Base-by-base conservation (phyloP, 2,329 filamentous ascomycete species). In the Shiraia bambusicola region DNA sequence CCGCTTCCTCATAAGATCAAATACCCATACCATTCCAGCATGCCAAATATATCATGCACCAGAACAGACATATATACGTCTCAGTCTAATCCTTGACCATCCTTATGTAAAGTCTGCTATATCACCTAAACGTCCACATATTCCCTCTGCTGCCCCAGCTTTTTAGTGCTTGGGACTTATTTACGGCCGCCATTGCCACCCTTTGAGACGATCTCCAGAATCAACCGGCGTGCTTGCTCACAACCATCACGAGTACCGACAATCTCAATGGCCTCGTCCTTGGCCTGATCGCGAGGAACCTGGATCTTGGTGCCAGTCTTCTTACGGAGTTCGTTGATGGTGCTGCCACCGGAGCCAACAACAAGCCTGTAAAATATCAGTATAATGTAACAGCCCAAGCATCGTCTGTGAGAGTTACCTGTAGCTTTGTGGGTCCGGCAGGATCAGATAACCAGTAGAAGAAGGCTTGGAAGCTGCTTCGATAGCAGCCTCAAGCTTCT, bases 301-400 rank as follows among this genome's bases (percentile, higher is more conserved):
- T 91, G 90, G 66, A 98, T 94, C 72, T 87, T 90, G 72, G 91
- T 96, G 40, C 87, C 88, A 37, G 90, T 96, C 75, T 93, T 83
- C 74, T 88, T 89, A 56, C 93, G 84, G 66, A 98, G 96, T 29
- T 82, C 76, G 72, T 96, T 96, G 68, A 98, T 94, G 70, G 92
- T 92, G 69, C 82, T 87, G 45, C 93, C 93, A 45, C 86, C 87
- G 52, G 86, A 84, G 4, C 93, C 93, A 56, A 98, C 90, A 34
- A 98, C 88, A 52, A 87, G 87, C 49, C 92, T 56, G 15, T 10
- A 8, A 17, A 2, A 16, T 34, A 27, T 57, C 50, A 57, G 51
- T 9, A 28, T 22, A 28, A 4, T 17, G 22, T 14, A 11, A 27
- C 5, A 2, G 3, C 10, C 15, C 4, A 24, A 10, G 11, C 6